Base-by-base conservation (phyloP, 176 grass and related monocot genomes). In the Juncus inflexus region DNA sequence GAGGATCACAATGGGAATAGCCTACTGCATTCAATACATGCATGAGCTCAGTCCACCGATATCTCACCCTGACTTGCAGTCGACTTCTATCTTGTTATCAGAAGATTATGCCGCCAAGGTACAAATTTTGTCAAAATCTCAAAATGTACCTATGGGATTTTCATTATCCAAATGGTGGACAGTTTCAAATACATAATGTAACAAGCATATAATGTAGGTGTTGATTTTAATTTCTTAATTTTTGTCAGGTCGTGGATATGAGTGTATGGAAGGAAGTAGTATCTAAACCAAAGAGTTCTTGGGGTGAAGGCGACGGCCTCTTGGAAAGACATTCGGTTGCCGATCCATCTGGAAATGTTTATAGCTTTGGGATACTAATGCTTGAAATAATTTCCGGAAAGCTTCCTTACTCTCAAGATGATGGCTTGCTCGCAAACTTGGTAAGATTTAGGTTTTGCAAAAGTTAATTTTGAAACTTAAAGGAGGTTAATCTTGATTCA, bases 21-120 rank as follows among this genome's bases (percentile, higher is more conserved):
- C 86, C 19, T 94, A 90, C 72, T 94, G 95, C 61, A 81, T 86
- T 13, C 95, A 94, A 57, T 80, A 94, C 58, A 94, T 90, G 80
- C 95, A 99, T 81, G 83, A 83, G 62, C 83, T 99, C 9, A 90
- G 80, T 60, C 89, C 95, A 65, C 81, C 80, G 40, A 64, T 94
- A 67, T 43, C 86, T 47, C 83, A 83, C 51, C 89, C 95, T n/a
- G 62, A 87, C 37, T 50, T 99, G 52, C 79, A 79, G 63, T 99
- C 95, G 61, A 85, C 68, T 78, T 58, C 83, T 28, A 99, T 99
- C 74, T 75, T 94, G 36, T 54, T 99, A 62, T 86, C 95, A 5
- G 95, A 99, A 69, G 95, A 99, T 86, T 84, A 75, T 80, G 83
- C 95, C 67, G 80, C 83, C 55, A 99, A 99, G 89, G 95, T 99